phyloP scores from a whole-genome alignment of 192 early-diverging fungal genomes.

The Podila horticola region DNA sequence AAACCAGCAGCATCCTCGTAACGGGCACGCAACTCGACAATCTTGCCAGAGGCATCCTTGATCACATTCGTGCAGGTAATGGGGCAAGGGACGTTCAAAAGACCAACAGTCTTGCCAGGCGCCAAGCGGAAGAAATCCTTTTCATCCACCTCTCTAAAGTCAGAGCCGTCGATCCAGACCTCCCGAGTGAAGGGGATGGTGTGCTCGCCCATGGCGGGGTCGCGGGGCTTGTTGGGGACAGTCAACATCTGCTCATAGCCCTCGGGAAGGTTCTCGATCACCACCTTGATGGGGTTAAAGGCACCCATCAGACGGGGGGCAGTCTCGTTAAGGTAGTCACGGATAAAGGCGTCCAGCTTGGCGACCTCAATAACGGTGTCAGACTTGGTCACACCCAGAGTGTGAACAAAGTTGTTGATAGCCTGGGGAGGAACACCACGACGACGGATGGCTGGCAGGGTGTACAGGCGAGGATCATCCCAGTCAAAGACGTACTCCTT shows the following conservation, averaged over 20 bases:
- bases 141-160: slow-evolving; percentile 95
- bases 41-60: slow-evolving; percentile 81
- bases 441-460: slow-evolving; percentile 93
- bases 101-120: slow-evolving; percentile 93
- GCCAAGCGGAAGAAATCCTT: slow-evolving; percentile 97
- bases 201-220: slow-evolving; percentile 86
- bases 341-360: slow-evolving; percentile 94
- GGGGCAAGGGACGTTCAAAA: slow-evolving; percentile 87
- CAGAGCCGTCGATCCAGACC: slow-evolving; percentile 95
- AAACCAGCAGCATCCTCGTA: slow-evolving; percentile 77
- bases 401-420: slow-evolving; percentile 97
- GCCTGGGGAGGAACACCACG: slow-evolving; percentile 98
- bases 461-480: slow-evolving; percentile 98
- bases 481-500: slow-evolving; percentile 82
- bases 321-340: slow-evolving; percentile 92
- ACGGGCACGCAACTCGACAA: slow-evolving; percentile 82
- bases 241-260: slow-evolving; percentile 81
- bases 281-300: slow-evolving; percentile 88
- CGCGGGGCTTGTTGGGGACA: slow-evolving; percentile 91
- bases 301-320: slow-evolving; percentile 95
- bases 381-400: slow-evolving; percentile 89
- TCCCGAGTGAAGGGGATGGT: slow-evolving; percentile 89
- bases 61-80: slow-evolving; percentile 86
- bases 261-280: slow-evolving; percentile 90
- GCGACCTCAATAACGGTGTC: slow-evolving; percentile 84